Conservation (phyloP, 202 grass and related monocot species). For the Hordeum pubiflorum region DNA sequence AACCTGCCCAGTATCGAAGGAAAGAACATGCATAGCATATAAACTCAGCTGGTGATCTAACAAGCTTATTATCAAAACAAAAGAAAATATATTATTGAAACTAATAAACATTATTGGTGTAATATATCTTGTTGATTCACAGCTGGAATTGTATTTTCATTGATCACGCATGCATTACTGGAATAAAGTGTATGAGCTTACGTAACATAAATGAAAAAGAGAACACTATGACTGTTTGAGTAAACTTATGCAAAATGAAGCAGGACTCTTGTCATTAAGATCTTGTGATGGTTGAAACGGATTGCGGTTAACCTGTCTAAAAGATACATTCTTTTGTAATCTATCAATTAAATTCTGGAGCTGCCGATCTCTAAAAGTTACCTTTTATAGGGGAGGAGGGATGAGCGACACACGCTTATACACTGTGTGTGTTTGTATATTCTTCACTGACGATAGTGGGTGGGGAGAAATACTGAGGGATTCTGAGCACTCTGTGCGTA, state of each 20-base stretch:
- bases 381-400: not conserved
- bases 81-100: not conserved
- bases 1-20: no score
- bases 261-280: not conserved
- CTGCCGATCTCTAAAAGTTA: not conserved
- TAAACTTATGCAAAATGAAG: not conserved
- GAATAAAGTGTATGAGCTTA: not conserved
- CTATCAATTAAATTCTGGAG: not conserved
- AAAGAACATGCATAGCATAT: no score
- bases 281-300: not conserved
- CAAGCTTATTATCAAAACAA: not conserved
- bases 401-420: not conserved
- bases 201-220: not conserved
- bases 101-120: not conserved
- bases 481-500: no score
- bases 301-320: not conserved
- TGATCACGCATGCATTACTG: not conserved
- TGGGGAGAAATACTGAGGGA: no score
- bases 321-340: not conserved
- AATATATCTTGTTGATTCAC: not conserved
- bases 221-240: not conserved
- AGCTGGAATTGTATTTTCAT: not conserved
- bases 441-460: not conserved
- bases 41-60: no score
- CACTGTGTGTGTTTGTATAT: not conserved